A percentile compares a stretch with the other conserved stretches of the same genome.
Evolutionary conservation across 768 basidiomycete genomes (phyloP).

Genomic region (Dictyophora rubrovolvata): DNA sequence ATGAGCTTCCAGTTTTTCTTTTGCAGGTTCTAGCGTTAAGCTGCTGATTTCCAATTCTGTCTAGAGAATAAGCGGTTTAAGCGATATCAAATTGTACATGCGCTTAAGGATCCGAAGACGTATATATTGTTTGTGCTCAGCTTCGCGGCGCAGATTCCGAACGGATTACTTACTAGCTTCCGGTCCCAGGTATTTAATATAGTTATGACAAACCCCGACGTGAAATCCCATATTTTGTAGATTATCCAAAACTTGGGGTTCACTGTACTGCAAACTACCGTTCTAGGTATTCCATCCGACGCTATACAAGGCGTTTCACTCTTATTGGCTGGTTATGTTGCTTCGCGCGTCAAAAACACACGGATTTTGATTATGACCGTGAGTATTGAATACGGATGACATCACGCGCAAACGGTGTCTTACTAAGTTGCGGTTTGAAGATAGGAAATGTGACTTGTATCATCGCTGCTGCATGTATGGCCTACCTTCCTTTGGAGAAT

Average conservation of each 20-base stretch:
- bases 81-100: constrained; percentile 22
- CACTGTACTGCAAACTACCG: constrained; percentile 15
- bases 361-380: constrained; percentile 7
- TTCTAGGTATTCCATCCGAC: constrained; percentile 16
- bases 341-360: constrained; percentile 14
- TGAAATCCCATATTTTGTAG: not conserved
- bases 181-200: not conserved
- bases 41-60: too few species aligned
- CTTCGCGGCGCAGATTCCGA: constrained; percentile 26
- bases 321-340: constrained; percentile 15
- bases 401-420: not conserved
- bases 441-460: constrained; percentile 24
- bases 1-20: too few species aligned
- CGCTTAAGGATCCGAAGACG: constrained; percentile 25
- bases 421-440: not conserved
- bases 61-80: constrained; percentile 28
- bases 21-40: too few species aligned
- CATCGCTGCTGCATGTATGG: constrained; percentile 20
- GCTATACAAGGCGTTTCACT: constrained; percentile 16
- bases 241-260: constrained; percentile 19
- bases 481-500: constrained; percentile 20
- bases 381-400: not conserved
- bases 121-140: constrained; percentile 25
- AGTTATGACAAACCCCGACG: not conserved
- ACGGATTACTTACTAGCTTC: constrained; percentile 20